Conservation (phyloP, 2,329 filamentous ascomycete species). For the Parafenestella ontariensis region DNA sequence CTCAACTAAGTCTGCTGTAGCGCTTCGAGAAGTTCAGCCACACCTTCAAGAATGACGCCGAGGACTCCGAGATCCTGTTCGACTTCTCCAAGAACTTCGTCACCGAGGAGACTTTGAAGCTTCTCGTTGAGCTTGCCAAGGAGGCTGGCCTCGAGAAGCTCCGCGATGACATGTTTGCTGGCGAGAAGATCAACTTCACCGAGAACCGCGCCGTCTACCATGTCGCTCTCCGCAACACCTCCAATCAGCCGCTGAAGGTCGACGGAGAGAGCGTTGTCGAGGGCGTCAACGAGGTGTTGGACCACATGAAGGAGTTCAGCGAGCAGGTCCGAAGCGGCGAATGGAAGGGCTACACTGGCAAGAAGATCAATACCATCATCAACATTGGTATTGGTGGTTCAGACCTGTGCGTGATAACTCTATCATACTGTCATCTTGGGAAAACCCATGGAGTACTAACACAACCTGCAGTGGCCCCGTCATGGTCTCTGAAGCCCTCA, state of each 20-base stretch:
- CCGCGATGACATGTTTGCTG: slow-evolving; percentile 95
- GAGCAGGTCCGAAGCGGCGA: slow-evolving; percentile 92
- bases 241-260: slow-evolving; percentile 81
- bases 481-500: slow-evolving; percentile 98
- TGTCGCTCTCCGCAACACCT: slow-evolving; percentile 88
- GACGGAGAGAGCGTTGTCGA: slow-evolving; percentile 94
- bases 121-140: slow-evolving; percentile 88
- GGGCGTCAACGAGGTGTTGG: slow-evolving; percentile 87
- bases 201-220: slow-evolving; percentile 97
- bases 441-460: slow-evolving; percentile 19
- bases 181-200: slow-evolving; percentile 99
- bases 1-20: slow-evolving; percentile 45
- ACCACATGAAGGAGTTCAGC: slow-evolving; percentile 98
- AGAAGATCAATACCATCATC: slow-evolving; percentile 95
- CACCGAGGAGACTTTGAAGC: slow-evolving; percentile 86
- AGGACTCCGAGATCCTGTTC: slow-evolving; percentile 88
- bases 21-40: slow-evolving; percentile 91
- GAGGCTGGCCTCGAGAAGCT: slow-evolving; percentile 92
- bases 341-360: slow-evolving; percentile 97
- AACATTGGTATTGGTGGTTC: slow-evolving; percentile 98
- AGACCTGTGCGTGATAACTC: slow-evolving; percentile 76
- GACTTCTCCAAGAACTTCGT: slow-evolving; percentile 99
- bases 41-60: slow-evolving; percentile 79
- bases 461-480: slow-evolving; percentile 75
- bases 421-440: too few species aligned